Conservation (phyloP, 805 yeast species). For the Clavispora phyllophila region DNA sequence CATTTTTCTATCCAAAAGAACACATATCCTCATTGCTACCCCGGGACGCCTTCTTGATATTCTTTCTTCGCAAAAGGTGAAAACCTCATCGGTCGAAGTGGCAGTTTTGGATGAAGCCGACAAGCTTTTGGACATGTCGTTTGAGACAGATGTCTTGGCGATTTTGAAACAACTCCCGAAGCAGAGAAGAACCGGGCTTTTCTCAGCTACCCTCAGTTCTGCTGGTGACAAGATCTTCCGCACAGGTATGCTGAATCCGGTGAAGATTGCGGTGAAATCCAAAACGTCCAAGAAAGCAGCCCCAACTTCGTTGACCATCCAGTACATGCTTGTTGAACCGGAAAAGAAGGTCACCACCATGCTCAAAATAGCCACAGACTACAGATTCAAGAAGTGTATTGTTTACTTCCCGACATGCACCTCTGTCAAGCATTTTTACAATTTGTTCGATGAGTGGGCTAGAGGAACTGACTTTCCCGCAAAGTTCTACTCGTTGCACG, state of each 20-base stretch:
- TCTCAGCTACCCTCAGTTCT: slow-evolving; percentile 86
- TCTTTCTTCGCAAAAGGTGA: slow-evolving; percentile 52
- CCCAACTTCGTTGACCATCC: slow-evolving; percentile 62
- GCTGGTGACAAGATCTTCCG: slow-evolving; percentile 76
- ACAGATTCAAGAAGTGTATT: slow-evolving; percentile 70
- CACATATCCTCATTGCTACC: slow-evolving; percentile 82
- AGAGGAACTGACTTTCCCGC: slow-evolving; percentile 21
- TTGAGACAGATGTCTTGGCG: slow-evolving; percentile 59
- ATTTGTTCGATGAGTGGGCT: slow-evolving; percentile 40
- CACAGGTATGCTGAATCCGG: slow-evolving; percentile 92
- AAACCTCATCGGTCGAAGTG: slow-evolving; percentile 61
- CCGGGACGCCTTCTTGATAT: slow-evolving; percentile 88
- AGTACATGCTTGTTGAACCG: slow-evolving; percentile 57
- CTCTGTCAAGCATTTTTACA: slow-evolving; percentile 72
- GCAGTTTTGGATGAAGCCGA: slow-evolving; percentile 92
- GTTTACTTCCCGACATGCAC: slow-evolving; percentile 91
- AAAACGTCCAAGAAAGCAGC: slow-evolving; percentile 30
- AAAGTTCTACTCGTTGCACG: slow-evolving; percentile 74
- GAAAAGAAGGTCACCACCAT: slow-evolving; percentile 56
- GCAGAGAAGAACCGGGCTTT: slow-evolving; percentile 89
- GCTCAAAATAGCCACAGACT: slow-evolving; percentile 46
- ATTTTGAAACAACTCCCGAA: slow-evolving; percentile 73
- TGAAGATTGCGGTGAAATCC: slow-evolving; percentile 72
- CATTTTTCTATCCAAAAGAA: slow-evolving; percentile 45
- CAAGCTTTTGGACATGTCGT: slow-evolving; percentile 72